Base-by-base conservation (phyloP, 2,329 filamentous ascomycete species). In the Aphanocladium album region DNA sequence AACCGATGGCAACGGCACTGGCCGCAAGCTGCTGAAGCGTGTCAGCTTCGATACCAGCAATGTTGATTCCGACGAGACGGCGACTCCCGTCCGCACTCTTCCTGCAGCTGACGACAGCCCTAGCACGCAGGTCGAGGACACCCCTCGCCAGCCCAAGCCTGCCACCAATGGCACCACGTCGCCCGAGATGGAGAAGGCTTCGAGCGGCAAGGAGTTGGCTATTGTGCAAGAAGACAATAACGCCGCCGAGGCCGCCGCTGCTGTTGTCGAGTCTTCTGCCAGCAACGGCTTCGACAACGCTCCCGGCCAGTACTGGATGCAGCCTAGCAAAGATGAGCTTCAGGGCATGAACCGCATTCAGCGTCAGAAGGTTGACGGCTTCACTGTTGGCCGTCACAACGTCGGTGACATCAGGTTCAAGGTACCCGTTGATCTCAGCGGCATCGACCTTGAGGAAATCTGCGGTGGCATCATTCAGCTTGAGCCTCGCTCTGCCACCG, bases 241-340 rank as follows among this genome's bases (percentile, higher is more conserved):
- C 41, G 62, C 60, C 43, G 66, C 72, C 33, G 68, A 67, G 37
- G 69, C 72, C 0, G 73, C 72, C 23, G 63, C 67, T 19, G 63
- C 67, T 19, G 74, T 71, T 25, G 62, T 67, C 17, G 65, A 61
- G 52, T 63, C 60, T 17, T 35, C 61, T 35, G 62, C 63, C 30
- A 21, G 47, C 41, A 53, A 30, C 21, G 69, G 67, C 3, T 66
- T 72, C 16, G 79, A 82, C 53, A 78, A 76, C 54, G 80, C 83
- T 50, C 83, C 87, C 23, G 93, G 93, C 57, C 80, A 85, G 9
- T 99, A 99, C 77, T 98, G 89, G 88, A 96, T 91, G 83, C 83
- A 81, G 54, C 95, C 95, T 1, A 82, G 84, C 9, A 79, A 88
- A 62, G 85, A 89, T 6, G 88, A 95, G 65, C 83, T 99, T 58